Conservation (phyloP, 2,329 filamentous ascomycete genomes). For the Clarireedia hainanense region DNA sequence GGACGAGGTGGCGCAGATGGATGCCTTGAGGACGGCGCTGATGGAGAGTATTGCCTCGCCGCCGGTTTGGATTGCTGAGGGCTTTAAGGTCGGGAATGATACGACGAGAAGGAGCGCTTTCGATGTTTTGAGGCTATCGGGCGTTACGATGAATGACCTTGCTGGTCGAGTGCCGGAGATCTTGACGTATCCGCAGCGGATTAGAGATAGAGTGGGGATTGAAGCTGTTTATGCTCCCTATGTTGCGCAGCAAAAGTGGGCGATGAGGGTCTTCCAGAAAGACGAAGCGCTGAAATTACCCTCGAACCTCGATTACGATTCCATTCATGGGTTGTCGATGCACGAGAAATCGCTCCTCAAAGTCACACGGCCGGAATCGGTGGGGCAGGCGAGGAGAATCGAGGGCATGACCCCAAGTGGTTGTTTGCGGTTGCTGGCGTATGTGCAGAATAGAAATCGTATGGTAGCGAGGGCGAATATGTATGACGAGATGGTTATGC, state of each 20-base stretch:
- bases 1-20: constrained; percentile 59
- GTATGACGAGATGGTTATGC: constrained; percentile 13
- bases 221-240: constrained; percentile 86
- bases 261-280: constrained; percentile 58
- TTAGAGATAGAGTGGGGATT: constrained; percentile 66
- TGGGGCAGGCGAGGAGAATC: constrained; percentile 81
- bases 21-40: constrained; percentile 55
- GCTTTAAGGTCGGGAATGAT: constrained; percentile 63
- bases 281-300: constrained; percentile 74
- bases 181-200: constrained; percentile 43
- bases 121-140: constrained; percentile 67
- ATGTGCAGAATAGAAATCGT: constrained; percentile 37
- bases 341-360: constrained; percentile 70
- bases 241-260: constrained; percentile 61
- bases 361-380: constrained; percentile 66
- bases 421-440: constrained; percentile 51
- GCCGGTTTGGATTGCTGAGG: constrained; percentile 58
- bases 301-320: constrained; percentile 65
- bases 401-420: constrained; percentile 67
- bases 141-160: constrained; percentile 51
- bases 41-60: constrained; percentile 49
- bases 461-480: constrained; percentile 11
- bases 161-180: constrained; percentile 49
- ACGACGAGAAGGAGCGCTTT: constrained; percentile 62
- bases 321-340: constrained; percentile 64